phyloP scores from a whole-genome alignment of 2,329 filamentous ascomycete species.

The Penicillium freii region DNA sequence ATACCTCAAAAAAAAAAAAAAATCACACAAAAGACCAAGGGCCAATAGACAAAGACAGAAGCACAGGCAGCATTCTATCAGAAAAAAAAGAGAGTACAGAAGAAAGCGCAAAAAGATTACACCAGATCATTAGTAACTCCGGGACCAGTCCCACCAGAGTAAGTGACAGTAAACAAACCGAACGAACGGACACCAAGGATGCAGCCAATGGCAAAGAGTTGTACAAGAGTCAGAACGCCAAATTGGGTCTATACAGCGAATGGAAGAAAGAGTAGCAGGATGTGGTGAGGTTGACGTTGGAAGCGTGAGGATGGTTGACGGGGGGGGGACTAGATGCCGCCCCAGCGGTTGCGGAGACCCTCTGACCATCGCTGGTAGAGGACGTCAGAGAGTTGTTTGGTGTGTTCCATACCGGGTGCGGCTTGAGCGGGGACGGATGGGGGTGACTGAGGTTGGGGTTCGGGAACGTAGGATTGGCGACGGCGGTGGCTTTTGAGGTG shows the following conservation, averaged over 20 bases:
- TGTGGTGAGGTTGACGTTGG: background rate
- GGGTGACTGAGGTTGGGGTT: constrained; percentile 40
- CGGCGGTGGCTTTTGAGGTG: constrained; percentile 76
- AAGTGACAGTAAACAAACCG: constrained; percentile 8
- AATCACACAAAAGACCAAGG: constrained; percentile 1
- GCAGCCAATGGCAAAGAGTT: constrained; percentile 21
- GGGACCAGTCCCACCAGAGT: constrained; percentile 15
- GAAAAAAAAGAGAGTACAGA: constrained; percentile 13
- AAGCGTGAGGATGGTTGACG: background rate
- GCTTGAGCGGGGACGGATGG: constrained; percentile 52
- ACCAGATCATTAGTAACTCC: constrained; percentile 25
- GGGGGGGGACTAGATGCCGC: constrained; percentile 30
- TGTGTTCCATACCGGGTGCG: constrained; percentile 83
- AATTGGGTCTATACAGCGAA: constrained; percentile 32
- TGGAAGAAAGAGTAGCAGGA: constrained; percentile 8
- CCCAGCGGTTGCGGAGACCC: constrained; percentile 71
- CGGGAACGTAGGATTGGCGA: constrained; percentile 52
- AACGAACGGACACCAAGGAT: constrained; percentile 27
- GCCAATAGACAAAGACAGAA: constrained; percentile 9
- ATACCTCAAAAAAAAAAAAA: background rate
- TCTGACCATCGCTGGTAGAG: constrained; percentile 89
- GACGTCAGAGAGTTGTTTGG: constrained; percentile 82
- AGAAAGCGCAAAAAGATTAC: constrained; percentile 20
- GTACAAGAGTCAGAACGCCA: constrained; percentile 26
- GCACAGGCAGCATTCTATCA: constrained; percentile 6